These are phyloP conservation scores for Solanum etuberosum DNA, from an alignment of 257 asterid species.

Conservation along the genomic window DNA sequence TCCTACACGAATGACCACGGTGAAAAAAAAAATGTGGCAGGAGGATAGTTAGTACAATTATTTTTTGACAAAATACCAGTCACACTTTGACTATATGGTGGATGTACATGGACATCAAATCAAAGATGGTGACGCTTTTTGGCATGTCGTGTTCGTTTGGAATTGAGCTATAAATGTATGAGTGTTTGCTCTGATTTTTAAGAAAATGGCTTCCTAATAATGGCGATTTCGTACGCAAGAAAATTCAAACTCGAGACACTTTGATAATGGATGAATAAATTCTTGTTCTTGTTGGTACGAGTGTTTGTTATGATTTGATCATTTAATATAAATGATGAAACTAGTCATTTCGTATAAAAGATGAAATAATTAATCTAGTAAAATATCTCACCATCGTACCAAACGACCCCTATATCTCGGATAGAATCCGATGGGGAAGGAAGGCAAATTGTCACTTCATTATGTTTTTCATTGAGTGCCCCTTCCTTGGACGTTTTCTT, in stretches of 20 bases:
- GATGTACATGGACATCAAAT: slow-evolving; percentile 1
- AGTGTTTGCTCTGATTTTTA: background rate
- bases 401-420: slow-evolving; percentile 21
- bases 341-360: background rate
- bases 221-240: too few species aligned
- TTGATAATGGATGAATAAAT: too few species aligned
- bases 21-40: background rate
- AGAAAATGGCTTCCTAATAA: too few species aligned
- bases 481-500: background rate
- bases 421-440: slow-evolving; percentile 22
- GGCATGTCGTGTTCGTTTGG: slow-evolving; percentile 33
- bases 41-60: background rate
- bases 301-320: too few species aligned
- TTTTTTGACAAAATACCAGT: background rate
- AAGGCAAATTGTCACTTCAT: slow-evolving; percentile 52
- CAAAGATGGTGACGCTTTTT: slow-evolving; percentile 37
- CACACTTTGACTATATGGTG: background rate
- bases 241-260: too few species aligned
- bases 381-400: background rate
- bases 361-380: background rate
- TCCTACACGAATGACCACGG: background rate
- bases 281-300: too few species aligned
- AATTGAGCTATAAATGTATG: slow-evolving; percentile 11
- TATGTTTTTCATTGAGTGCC: slow-evolving; percentile 20
- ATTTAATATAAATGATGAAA: background rate